Evolutionary conservation across 345 rosid genomes (phyloP).

Genomic region (Laguncularia racemosa): DNA sequence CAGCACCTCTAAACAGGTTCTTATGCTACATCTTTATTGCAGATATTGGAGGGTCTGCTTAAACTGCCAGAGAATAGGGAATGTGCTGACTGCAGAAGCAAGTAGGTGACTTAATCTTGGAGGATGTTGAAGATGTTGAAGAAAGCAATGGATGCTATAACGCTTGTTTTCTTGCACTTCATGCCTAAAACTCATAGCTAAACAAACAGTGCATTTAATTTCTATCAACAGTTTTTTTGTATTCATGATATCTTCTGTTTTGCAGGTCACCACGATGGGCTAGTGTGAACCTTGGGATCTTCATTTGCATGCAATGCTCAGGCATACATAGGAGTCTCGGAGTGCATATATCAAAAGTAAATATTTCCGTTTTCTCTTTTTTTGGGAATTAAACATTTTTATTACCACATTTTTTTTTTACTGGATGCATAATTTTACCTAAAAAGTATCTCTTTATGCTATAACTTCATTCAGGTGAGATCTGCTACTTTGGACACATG

Average conservation of each 20-base stretch:
- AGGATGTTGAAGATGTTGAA: neutral
- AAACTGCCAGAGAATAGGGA: slow-evolving; percentile 82
- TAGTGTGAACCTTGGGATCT: slow-evolving; percentile 91
- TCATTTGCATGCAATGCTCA: slow-evolving; percentile 97
- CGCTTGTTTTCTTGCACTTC: slow-evolving; percentile 1
- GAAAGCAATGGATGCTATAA: neutral
- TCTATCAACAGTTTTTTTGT: neutral
- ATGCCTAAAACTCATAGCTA: neutral
- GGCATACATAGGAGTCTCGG: slow-evolving; percentile 94
- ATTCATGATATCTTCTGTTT: neutral
- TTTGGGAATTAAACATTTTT: neutral
- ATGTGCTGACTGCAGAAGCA: slow-evolving; percentile 96
- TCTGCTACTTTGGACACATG: slow-evolving; percentile 95
- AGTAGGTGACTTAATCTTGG: slow-evolving; percentile 35
- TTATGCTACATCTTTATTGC: slow-evolving; percentile 9
- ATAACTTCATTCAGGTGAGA: slow-evolving; percentile 49
- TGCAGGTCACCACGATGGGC: slow-evolving; percentile 95
- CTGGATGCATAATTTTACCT: neutral
- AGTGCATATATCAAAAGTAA: slow-evolving; percentile 92
- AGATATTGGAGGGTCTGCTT: slow-evolving; percentile 84
- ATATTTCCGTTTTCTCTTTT: neutral
- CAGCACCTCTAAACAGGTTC: neutral
- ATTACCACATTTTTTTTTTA: no score
- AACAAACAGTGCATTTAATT: neutral
- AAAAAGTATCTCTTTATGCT: neutral